These are phyloP conservation scores for Bryopsis sp. DNA, from an alignment of 139 green algal genomes.

Conservation along the genomic window DNA sequence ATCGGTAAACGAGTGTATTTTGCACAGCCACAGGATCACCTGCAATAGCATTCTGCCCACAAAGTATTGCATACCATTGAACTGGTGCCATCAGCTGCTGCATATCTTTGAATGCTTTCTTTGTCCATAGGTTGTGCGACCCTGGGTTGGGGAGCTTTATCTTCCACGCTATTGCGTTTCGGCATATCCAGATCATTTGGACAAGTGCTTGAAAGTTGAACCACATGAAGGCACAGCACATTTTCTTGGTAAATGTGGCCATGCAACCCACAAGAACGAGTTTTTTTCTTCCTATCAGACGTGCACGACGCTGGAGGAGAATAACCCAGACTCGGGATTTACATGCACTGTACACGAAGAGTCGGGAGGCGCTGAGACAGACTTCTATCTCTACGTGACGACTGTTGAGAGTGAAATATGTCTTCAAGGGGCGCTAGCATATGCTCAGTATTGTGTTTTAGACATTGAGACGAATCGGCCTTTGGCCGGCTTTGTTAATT, in stretches of 20 bases:
- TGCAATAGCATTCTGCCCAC: not conserved
- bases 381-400: slow-evolving; percentile 16
- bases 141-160: not conserved
- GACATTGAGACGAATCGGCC: slow-evolving; percentile 21
- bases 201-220: not conserved
- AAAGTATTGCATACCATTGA: not conserved
- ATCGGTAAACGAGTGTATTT: not conserved
- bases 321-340: not conserved
- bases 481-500: slow-evolving; percentile 20
- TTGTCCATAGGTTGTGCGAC: not conserved
- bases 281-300: not conserved
- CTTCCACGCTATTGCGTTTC: slow-evolving; percentile 5
- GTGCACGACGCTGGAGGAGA: not conserved
- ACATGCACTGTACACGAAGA: not conserved
- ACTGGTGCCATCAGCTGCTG: not conserved
- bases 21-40: too few species aligned
- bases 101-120: not conserved
- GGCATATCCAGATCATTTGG: not conserved
- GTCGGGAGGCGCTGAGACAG: not conserved
- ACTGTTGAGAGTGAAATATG: not conserved
- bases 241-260: not conserved
- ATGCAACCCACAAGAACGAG: not conserved
- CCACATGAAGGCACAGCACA: not conserved
- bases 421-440: slow-evolving; percentile 4
- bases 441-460: slow-evolving; percentile 19